phyloP scores from a whole-genome alignment of 2,329 filamentous ascomycete species.

The Neofusicoccum umdonicola region DNA sequence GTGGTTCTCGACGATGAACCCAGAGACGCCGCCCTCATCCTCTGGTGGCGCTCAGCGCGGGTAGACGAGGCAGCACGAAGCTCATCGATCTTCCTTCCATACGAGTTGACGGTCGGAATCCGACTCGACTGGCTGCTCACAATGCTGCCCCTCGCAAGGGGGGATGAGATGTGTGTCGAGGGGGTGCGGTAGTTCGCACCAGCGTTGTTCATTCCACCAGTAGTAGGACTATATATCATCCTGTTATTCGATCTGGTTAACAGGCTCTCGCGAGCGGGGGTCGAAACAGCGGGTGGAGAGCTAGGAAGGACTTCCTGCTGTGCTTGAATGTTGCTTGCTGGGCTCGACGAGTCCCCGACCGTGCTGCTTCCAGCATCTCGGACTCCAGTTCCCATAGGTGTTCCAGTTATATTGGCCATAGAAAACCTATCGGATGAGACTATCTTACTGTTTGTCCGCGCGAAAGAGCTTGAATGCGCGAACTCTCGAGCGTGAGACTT shows the following conservation, averaged over 20 bases:
- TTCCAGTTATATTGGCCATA: constrained; percentile 36
- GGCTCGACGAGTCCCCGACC: background rate
- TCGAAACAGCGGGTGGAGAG: background rate
- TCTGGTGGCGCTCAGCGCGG: background rate
- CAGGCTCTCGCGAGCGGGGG: background rate
- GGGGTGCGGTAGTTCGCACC: background rate
- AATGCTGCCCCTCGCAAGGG: background rate
- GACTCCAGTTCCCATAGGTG: constrained; percentile 35
- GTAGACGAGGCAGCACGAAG: background rate
- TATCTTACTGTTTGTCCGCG: constrained; percentile 20
- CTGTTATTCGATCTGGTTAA: background rate
- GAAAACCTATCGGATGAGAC: constrained; percentile 37
- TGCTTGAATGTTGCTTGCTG: background rate
- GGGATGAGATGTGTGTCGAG: background rate
- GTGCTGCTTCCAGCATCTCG: constrained; percentile 37
- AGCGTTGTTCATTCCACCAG: background rate
- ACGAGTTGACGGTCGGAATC: background rate
- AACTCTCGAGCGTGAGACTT: background rate
- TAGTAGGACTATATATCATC: background rate
- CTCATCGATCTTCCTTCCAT: background rate
- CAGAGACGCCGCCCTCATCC: background rate
- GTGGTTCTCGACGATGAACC: background rate
- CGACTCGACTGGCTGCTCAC: constrained; percentile 1
- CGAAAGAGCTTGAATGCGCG: background rate
- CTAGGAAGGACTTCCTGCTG: background rate